phyloP scores from a whole-genome alignment of 169 alveolate species.

The Plasmodium adleri region DNA sequence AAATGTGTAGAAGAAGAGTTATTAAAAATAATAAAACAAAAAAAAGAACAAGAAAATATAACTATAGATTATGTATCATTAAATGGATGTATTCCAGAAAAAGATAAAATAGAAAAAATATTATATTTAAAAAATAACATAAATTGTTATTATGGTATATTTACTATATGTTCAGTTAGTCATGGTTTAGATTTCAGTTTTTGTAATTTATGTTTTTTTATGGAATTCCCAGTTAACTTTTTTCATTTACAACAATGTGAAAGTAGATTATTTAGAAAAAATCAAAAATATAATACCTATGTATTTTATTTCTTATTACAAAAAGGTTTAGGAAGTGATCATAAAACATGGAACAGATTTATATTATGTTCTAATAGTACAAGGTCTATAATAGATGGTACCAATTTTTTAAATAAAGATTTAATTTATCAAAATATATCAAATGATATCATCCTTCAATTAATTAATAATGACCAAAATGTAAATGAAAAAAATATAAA shows the following conservation, averaged over 20 bases:
- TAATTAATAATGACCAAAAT: background rate
- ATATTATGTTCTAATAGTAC: conserved; percentile 42
- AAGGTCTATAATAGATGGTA: conserved; percentile 44
- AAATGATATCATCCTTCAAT: background rate
- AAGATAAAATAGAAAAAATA: conserved; percentile 60
- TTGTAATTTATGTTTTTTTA: conserved; percentile 51
- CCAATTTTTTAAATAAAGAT: conserved; percentile 14
- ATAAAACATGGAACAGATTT: conserved; percentile 62
- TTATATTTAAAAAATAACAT: conserved; percentile 10
- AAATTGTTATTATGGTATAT: conserved; percentile 56
- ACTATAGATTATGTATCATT: conserved; percentile 40
- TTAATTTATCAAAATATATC: conserved; percentile 40
- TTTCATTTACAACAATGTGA: conserved; percentile 72
- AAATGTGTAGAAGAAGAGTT: conserved; percentile 55
- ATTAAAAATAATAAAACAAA: conserved; percentile 41
- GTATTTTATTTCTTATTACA: conserved; percentile 55
- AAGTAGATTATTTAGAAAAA: conserved; percentile 50
- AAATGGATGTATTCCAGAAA: conserved; percentile 30
- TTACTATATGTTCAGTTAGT: conserved; percentile 49
- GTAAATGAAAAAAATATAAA: background rate
- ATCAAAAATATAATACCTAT: conserved; percentile 29
- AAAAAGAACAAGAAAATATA: conserved; percentile 22
- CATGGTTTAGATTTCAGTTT: conserved; percentile 68
- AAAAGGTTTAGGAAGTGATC: conserved; percentile 66
- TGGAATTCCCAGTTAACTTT: conserved; percentile 54